Percentiles rank a stretch among this genome's conserved stretches.
phyloP scores from a whole-genome alignment of 805 yeast species.

The Lipomyces sp. region DNA sequence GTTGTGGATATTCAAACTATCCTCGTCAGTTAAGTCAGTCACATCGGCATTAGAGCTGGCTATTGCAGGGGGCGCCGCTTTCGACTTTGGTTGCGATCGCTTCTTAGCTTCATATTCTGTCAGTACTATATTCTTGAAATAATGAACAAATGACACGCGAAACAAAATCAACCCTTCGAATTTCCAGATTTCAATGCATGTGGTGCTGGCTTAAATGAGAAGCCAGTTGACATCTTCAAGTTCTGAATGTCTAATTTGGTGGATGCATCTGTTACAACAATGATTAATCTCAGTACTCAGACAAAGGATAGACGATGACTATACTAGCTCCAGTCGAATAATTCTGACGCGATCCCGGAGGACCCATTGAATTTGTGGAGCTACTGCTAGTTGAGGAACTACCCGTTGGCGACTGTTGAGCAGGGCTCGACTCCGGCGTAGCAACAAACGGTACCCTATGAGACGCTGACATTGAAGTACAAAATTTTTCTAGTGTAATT shows the following conservation, averaged over 20 bases:
- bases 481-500: not conserved
- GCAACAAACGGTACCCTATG: slow-evolving; percentile 3
- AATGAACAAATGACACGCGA: not conserved
- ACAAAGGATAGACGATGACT: not conserved
- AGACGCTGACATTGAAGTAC: not conserved
- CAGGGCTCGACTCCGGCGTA: not conserved
- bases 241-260: not conserved
- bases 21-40: not conserved
- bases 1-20: not conserved
- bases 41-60: not conserved
- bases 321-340: not conserved
- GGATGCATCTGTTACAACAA: not conserved
- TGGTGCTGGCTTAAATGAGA: slow-evolving; percentile 4
- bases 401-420: not conserved
- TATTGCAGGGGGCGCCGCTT: not conserved
- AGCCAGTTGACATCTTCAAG: slow-evolving; percentile 4
- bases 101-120: not conserved
- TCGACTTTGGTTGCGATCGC: not conserved
- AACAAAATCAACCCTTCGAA: slow-evolving; percentile 2
- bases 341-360: slow-evolving; percentile 2
- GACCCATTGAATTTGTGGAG: not conserved
- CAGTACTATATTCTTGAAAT: not conserved
- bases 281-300: not conserved
- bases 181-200: slow-evolving; percentile 4
- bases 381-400: not conserved